phyloP scores from a whole-genome alignment of 2,329 filamentous ascomycete genomes.

The Cercospora berteroae region DNA sequence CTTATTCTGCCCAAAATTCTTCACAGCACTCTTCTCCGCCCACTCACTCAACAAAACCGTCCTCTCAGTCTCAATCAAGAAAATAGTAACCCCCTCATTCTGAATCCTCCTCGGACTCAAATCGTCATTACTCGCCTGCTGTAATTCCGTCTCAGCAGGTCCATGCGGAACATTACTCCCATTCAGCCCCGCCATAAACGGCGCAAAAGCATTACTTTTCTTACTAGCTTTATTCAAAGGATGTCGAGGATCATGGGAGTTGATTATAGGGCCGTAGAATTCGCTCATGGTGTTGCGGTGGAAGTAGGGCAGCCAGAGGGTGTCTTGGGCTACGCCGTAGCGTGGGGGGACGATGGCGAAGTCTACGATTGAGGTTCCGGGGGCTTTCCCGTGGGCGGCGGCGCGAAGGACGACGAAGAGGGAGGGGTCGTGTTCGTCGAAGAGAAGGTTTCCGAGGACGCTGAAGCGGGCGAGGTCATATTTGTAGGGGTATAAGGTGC shows the following conservation, averaged over 20 bases:
- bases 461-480: conserved; percentile 57
- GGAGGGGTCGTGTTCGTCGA: conserved; percentile 64
- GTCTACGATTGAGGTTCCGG: conserved; percentile 59
- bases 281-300: conserved; percentile 65
- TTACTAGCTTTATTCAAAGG: conserved; percentile 16
- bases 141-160: conserved; percentile 16
- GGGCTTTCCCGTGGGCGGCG: conserved; percentile 47
- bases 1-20: conserved; percentile 5
- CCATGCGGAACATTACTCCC: conserved; percentile 19
- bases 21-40: conserved; percentile 16
- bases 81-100: conserved; percentile 14
- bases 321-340: conserved; percentile 66
- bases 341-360: conserved; percentile 69
- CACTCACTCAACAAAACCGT: conserved; percentile 20
- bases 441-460: conserved; percentile 55
- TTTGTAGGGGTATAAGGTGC: conserved; percentile 60
- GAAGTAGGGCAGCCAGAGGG: conserved; percentile 70
- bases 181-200: conserved; percentile 19
- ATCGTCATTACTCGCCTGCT: conserved; percentile 16
- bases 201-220: conserved; percentile 9
- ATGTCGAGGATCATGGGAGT: conserved; percentile 55
- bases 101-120: conserved; percentile 17
- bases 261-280: conserved; percentile 59
- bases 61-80: conserved; percentile 22
- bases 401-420: conserved; percentile 65